Percentiles rank a stretch among this genome's conserved stretches.
Conservation (phyloP, 371 early-diverging fungal genomes). For the Syncephalastrum racemosum region DNA sequence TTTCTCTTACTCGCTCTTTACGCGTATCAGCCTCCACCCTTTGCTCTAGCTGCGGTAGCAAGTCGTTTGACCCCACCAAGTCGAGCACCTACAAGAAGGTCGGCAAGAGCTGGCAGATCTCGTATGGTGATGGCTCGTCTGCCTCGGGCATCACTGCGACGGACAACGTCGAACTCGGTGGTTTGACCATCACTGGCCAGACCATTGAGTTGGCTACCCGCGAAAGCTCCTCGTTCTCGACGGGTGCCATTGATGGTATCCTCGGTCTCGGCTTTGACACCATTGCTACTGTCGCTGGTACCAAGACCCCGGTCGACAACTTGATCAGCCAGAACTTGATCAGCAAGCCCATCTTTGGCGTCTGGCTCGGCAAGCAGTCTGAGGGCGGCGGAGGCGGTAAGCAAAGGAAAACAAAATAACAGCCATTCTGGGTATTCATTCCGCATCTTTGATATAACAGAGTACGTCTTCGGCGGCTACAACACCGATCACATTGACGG, state of each 20-base stretch:
- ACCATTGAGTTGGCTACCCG: conserved; percentile 33
- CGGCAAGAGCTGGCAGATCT: conserved; percentile 33
- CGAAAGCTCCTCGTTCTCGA: conserved; percentile 29
- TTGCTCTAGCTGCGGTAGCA: conserved; percentile 12
- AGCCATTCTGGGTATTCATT: not conserved
- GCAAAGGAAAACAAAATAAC: no score
- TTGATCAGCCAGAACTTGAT: conserved; percentile 42
- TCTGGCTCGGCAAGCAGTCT: conserved; percentile 40
- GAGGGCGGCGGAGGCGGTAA: conserved; percentile 48
- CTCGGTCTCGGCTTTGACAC: conserved; percentile 42
- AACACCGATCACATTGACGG: conserved; percentile 36
- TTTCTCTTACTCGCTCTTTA: not conserved
- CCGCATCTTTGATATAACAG: not conserved
- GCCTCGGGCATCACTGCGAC: conserved; percentile 33
- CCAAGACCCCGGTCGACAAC: conserved; percentile 42
- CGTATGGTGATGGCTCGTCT: conserved; percentile 45
- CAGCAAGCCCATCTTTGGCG: conserved; percentile 37
- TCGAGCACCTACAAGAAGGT: conserved; percentile 28
- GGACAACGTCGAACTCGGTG: conserved; percentile 43
- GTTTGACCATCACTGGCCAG: conserved; percentile 38
- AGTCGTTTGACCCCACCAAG: conserved; percentile 19
- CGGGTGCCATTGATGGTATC: conserved; percentile 41
- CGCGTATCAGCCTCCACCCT: conserved; percentile 6
- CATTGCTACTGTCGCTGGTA: conserved; percentile 33
- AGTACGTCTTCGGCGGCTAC: conserved; percentile 32